These are phyloP conservation scores for Neurospora sp. DNA, from an alignment of 495 filamentous ascomycete species.

Conservation along the genomic window DNA sequence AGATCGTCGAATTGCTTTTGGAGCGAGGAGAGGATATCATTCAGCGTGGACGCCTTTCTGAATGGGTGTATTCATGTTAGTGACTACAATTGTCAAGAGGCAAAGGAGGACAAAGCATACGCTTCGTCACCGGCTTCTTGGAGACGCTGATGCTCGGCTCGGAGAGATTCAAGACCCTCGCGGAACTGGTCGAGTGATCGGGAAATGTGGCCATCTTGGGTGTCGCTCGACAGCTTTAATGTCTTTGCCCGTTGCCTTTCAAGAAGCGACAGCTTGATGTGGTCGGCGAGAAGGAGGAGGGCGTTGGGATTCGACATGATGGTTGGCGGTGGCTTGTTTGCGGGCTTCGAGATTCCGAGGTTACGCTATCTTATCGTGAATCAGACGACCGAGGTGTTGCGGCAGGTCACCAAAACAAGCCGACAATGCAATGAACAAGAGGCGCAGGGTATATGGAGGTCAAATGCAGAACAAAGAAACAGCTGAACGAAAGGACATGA, in stretches of 20 bases:
- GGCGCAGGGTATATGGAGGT: not conserved
- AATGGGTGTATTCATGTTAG: not conserved
- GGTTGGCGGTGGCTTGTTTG: not conserved
- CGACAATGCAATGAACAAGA: not conserved
- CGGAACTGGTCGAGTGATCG: constrained; percentile 76
- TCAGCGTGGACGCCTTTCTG: constrained; percentile 36
- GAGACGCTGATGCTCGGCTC: constrained; percentile 53
- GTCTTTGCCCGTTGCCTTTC: constrained; percentile 86
- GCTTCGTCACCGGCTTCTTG: constrained; percentile 49
- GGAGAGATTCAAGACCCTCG: constrained; percentile 68
- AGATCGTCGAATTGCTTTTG: constrained; percentile 50
- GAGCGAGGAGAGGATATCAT: constrained; percentile 40
- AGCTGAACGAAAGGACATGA: not conserved
- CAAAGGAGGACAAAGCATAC: constrained; percentile 21
- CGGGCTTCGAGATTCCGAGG: not conserved
- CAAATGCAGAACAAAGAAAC: not conserved
- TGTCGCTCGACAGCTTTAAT: constrained; percentile 66
- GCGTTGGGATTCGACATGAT: constrained; percentile 49
- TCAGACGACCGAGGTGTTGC: not conserved
- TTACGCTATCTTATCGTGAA: not conserved
- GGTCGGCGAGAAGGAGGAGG: constrained; percentile 64
- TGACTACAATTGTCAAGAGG: not conserved
- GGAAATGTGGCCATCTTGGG: constrained; percentile 83
- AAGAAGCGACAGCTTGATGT: constrained; percentile 69
- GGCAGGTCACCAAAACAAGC: not conserved